Evolutionary conservation across 2,329 filamentous ascomycete species (phyloP), one percentile per base, ranked within the genome.

Genomic region (Aquanectria penicillioides): DNA sequence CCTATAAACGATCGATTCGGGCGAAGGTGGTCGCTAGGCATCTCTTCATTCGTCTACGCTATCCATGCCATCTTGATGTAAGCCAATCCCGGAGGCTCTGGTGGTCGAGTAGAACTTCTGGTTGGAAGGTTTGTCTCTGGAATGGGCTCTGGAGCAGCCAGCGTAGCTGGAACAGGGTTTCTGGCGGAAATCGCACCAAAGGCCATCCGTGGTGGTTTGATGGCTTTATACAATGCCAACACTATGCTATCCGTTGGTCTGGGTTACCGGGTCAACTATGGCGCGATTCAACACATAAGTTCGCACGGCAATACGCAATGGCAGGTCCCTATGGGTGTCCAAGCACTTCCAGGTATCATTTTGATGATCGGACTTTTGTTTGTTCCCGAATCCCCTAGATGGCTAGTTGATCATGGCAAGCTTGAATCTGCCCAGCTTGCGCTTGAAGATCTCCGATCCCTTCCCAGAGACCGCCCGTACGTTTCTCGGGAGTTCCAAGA

Each of bases 191-290:
- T 57, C 26, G 48, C 54, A 12, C 54, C 54, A 9, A 41, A 57
- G 38, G 37, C 46, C 6, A 57, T 57, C 29, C 47, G 54, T 11
- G 54, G 54, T 29, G 46, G 54, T 10, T n/a, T 57, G 6, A 38
- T 47, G 28, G 54, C 54, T 13, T 22, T 57, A 12, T 57, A 57
- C 29, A 57, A 57, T 25, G 46, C 54, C 23, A 57, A 57, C 23
- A 57, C 54, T 3, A 57, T 57, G 54, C 54, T 57, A 17, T 57
- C 46, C 12, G 54, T 57, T 33, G 54, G 54, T 9, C 46, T 57
- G 10, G 54, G 44, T 6, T 57, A 57, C 20, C 51, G 54, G 54
- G 48, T 57, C 17, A 57, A 57, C n/a, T 57, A 44, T 15, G 54
- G 54, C 15, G 51, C 54, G 13, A 26, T 57, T 5, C 20, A 37